Conservation (phyloP, 176 grass and related monocot genomes). For the Dendrocalamus sinicus region DNA sequence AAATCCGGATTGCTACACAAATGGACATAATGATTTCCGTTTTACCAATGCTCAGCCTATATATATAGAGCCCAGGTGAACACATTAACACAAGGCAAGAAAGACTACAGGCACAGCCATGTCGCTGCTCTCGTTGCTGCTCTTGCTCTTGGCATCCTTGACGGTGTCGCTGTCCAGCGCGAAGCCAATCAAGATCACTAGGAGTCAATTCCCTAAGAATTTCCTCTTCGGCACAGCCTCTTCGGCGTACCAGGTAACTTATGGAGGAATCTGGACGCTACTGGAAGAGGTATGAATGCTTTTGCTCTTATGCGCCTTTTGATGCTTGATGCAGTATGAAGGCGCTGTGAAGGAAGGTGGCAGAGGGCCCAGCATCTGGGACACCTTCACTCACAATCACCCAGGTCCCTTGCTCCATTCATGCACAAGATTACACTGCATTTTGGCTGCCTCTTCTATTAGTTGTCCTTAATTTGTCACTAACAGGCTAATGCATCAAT, state of each 20-base stretch:
- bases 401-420: conserved; percentile 57
- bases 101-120: conserved; percentile 16
- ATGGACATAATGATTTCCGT: neutral
- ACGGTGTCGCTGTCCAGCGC: accelerated
- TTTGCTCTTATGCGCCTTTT: neutral
- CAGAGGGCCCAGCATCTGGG: conserved; percentile 77
- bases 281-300: neutral
- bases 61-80: conserved; percentile 22
- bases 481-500: neutral
- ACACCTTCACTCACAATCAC: conserved; percentile 72
- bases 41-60: neutral
- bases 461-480: neutral
- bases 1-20: too few relatives aligned
- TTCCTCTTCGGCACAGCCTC: conserved; percentile 86
- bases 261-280: conserved; percentile 15
- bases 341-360: conserved; percentile 62
- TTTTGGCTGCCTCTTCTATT: conserved; percentile 5
- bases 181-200: conserved; percentile 17
- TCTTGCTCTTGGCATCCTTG: neutral
- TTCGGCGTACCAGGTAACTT: conserved; percentile 75
- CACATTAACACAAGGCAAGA: neutral
- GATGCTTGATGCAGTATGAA: conserved; percentile 67
- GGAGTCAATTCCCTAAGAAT: conserved; percentile 50
- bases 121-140: neutral
- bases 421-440: conserved; percentile 2